Evolutionary conservation across 768 basidiomycete species (phyloP).

Genomic region (Pilatotrama ljubarskyi): DNA sequence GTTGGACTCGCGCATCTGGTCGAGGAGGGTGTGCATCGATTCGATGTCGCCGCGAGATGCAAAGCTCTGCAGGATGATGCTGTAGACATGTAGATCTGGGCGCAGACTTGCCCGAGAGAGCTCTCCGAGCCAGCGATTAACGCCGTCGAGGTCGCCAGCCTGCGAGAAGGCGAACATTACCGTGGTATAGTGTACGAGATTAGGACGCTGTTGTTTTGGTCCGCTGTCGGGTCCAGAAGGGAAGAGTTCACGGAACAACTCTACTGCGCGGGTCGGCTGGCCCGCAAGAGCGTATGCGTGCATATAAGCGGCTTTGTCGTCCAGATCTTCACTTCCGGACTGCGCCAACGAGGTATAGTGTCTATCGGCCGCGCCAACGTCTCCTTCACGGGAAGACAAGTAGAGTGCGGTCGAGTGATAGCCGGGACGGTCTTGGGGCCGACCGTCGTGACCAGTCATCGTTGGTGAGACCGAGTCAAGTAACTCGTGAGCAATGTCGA

Average conservation of each 20-base stretch:
- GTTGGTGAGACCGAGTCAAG: conserved; percentile 36
- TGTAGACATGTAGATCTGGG: conserved; percentile 60
- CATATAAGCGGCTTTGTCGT: conserved; percentile 49
- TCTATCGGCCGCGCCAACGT: conserved; percentile 43
- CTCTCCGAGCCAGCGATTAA: conserved; percentile 54
- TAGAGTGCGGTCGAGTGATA: conserved; percentile 49
- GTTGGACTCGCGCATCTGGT: conserved; percentile 59
- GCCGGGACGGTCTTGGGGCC: conserved; percentile 1
- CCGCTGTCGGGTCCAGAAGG: conserved; percentile 17
- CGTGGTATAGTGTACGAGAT: conserved; percentile 52
- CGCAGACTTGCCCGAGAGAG: conserved; percentile 49
- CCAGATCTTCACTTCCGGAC: conserved; percentile 27
- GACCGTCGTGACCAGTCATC: too few relatives aligned
- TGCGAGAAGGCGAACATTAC: conserved; percentile 57
- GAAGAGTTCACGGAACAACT: conserved; percentile 58
- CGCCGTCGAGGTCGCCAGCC: conserved; percentile 45
- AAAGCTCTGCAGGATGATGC: conserved; percentile 59
- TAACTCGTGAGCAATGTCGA: conserved; percentile 45
- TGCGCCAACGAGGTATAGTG: conserved; percentile 42
- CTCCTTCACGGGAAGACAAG: conserved; percentile 54
- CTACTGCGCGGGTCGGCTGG: conserved; percentile 40
- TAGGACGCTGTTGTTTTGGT: conserved; percentile 38
- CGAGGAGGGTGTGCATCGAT: conserved; percentile 48
- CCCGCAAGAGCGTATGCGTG: conserved; percentile 55
- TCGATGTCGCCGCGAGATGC: conserved; percentile 55